A percentile compares a stretch with the other conserved stretches of the same genome.
phyloP scores from a whole-genome alignment of 352 stramenopile species.

The Phytophthora aleatoria region DNA sequence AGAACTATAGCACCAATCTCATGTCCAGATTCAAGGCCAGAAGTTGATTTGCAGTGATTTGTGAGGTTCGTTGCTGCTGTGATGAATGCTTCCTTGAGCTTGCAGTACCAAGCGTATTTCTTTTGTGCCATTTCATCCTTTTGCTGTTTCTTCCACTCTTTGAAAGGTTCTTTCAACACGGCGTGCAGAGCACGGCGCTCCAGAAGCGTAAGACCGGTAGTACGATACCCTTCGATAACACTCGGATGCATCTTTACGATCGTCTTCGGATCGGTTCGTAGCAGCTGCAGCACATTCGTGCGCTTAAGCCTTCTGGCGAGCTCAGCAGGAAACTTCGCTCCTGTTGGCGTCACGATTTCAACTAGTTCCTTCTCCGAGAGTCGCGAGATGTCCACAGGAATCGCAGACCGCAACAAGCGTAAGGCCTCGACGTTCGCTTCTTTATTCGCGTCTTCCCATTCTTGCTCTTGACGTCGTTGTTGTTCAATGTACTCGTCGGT shows the following conservation, averaged over 20 bases:
- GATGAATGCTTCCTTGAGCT: slow-evolving; percentile 71
- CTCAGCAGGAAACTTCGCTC: slow-evolving; percentile 58
- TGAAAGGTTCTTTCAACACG: slow-evolving; percentile 55
- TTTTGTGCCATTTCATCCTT: slow-evolving; percentile 81
- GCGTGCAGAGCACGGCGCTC: slow-evolving; percentile 89
- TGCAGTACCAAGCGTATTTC: slow-evolving; percentile 85
- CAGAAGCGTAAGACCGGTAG: slow-evolving; percentile 72
- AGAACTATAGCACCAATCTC: not conserved
- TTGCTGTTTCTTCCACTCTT: slow-evolving; percentile 79
- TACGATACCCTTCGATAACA: slow-evolving; percentile 68
- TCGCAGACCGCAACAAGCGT: slow-evolving; percentile 62
- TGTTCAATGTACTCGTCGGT: slow-evolving; percentile 91
- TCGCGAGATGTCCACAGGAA: slow-evolving; percentile 83
- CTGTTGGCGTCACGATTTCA: slow-evolving; percentile 58
- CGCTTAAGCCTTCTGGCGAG: slow-evolving; percentile 89
- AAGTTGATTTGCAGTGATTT: slow-evolving; percentile 31
- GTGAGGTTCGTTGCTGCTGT: slow-evolving; percentile 35
- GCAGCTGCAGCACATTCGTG: slow-evolving; percentile 86
- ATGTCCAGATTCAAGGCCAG: not conserved
- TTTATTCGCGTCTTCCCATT: slow-evolving; percentile 75
- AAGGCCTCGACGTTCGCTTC: slow-evolving; percentile 59
- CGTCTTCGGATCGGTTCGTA: slow-evolving; percentile 72
- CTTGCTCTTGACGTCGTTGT: slow-evolving; percentile 58
- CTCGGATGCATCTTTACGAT: slow-evolving; percentile 87
- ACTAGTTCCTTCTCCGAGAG: slow-evolving; percentile 79